Percentiles rank a stretch among this genome's conserved stretches.
Evolutionary conservation across 352 stramenopile species (phyloP).

Genomic region (Globisporangium emineosum): DNA sequence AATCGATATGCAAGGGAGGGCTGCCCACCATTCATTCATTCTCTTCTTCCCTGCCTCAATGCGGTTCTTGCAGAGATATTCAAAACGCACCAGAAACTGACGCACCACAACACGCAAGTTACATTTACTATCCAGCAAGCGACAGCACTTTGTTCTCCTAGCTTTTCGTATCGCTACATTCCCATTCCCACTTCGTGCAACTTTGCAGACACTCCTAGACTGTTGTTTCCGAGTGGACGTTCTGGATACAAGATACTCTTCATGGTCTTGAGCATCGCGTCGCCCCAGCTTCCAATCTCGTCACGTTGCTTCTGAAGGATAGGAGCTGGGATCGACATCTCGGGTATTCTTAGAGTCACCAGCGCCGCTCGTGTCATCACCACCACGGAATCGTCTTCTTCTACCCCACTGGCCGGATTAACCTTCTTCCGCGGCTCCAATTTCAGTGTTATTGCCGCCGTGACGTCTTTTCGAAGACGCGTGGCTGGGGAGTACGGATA

Average conservation of each 20-base stretch:
- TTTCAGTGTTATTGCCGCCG: constrained; percentile 2
- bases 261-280: constrained; percentile 10
- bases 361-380: constrained; percentile 1
- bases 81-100: too few species aligned
- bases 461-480: constrained; percentile 11
- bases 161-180: neutral
- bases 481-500: constrained; percentile 11
- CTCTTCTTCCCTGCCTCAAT: too few species aligned
- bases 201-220: neutral
- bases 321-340: neutral
- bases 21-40: too few species aligned
- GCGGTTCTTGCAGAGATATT: too few species aligned
- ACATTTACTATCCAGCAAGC: too few species aligned
- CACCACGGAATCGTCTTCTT: constrained; percentile 10
- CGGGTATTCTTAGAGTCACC: neutral
- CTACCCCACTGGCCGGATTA: neutral
- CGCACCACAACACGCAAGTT: too few species aligned
- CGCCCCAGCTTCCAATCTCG: constrained; percentile 3
- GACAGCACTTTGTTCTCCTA: neutral
- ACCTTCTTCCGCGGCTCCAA: neutral
- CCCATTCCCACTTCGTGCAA: neutral
- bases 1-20: too few species aligned
- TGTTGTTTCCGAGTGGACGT: neutral
- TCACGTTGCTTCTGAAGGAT: constrained; percentile 2
- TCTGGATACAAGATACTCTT: neutral